A percentile compares a stretch with the other conserved stretches of the same genome.
These are phyloP conservation scores for Dioscorea zingiberensis DNA, from an alignment of 106 monocot genomes.

Conservation along the genomic window DNA sequence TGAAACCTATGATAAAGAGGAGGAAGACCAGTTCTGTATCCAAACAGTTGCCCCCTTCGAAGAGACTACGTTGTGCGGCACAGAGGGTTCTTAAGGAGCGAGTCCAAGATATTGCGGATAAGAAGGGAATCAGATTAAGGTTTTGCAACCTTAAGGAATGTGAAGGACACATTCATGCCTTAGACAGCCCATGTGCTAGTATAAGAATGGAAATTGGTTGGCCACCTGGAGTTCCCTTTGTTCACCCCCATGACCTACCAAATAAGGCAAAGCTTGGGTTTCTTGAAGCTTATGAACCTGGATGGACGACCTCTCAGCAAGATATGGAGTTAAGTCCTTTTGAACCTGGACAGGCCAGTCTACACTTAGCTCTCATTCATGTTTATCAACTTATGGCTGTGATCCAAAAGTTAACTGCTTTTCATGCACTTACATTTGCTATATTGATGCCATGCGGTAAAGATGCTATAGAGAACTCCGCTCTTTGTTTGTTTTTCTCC, in stretches of 20 bases:
- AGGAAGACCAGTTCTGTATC: conserved; percentile 44
- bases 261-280: conserved; percentile 89
- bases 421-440: not conserved
- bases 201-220: conserved; percentile 83
- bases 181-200: conserved; percentile 65
- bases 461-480: not conserved
- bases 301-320: conserved; percentile 88
- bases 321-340: conserved; percentile 74
- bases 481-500: not conserved
- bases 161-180: conserved; percentile 60
- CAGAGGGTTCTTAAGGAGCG: conserved; percentile 86
- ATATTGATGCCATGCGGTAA: not conserved
- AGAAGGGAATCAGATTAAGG: conserved; percentile 85
- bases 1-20: conserved; percentile 57
- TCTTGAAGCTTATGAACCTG: conserved; percentile 96
- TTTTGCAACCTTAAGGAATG: conserved; percentile 85
- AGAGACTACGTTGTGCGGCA: conserved; percentile 83
- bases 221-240: conserved; percentile 93
- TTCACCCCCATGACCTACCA: conserved; percentile 95
- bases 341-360: conserved; percentile 34
- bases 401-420: not conserved
- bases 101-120: conserved; percentile 90
- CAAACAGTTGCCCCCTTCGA: conserved; percentile 88
- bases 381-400: not conserved
- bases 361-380: conserved; percentile 7